Evolutionary conservation across 1,284 basidiomycete species (phyloP), one percentile per base, ranked within the genome.

Genomic region (Phaffia rhodozyma): DNA sequence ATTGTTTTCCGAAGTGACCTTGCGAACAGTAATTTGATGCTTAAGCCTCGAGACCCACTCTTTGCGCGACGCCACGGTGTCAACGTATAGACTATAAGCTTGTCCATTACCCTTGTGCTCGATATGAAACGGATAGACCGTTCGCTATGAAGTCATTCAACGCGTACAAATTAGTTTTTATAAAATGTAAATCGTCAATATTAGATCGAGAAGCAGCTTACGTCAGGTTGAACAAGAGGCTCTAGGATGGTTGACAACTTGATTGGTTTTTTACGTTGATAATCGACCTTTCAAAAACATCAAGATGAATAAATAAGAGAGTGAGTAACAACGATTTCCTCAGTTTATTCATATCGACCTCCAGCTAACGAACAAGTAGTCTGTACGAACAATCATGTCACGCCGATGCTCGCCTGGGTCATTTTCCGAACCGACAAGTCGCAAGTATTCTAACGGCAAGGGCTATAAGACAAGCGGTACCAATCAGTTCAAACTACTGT

Each of bases 381-480:
- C 27, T 32, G 5, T 29, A 58, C 61, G 20, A n/a, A 65, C 60
- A 0, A 65, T 52, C 63, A 65, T 65, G 59, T 65, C 63, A 18
- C 63, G 54, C n/a, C 63, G 47, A 56, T 65, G 59, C 38, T 61
- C 63, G 25, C 32, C 49, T 11, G 59, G 54, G 43, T 65, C 63
- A n/a, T 53, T 25, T 21, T 61, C 56, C 5, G 27, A 55, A 21
- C 63, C 63, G 23, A 65, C 60, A 29, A 65, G 47, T 23, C 38
- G 20, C 13, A 65, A 50, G 20, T 57, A 65, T 51, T 65, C 59
- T 13, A 65, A 51, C 5, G 63, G 63, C 48, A 65, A 54, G 0
- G 63, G 63, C 63, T 65, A 23, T 0, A 29, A 27, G 27, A 20
- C 16, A 9, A 55, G 11, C 18, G 25, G 29, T 21, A 54, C 16